These are phyloP conservation scores for Diaporthe australafricana DNA, from an alignment of 2,329 filamentous ascomycete genomes.

Conservation along the genomic window DNA sequence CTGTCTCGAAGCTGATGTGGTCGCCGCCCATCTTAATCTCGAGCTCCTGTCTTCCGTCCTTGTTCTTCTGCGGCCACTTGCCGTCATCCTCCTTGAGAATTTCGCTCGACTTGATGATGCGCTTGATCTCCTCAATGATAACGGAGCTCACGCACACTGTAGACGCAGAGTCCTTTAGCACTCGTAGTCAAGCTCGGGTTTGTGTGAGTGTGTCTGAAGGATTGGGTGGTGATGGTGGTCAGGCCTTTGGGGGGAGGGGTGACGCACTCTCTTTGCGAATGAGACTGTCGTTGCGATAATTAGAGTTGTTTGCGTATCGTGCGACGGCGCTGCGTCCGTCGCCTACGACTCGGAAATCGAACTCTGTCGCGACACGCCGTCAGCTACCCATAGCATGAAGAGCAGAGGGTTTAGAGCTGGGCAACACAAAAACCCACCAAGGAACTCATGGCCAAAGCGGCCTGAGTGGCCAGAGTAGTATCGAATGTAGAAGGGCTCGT, in stretches of 20 bases:
- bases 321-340: constrained; percentile 94
- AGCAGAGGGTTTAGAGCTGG: neutral
- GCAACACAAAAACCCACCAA: constrained; percentile 69
- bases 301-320: constrained; percentile 98
- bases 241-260: neutral
- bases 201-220: neutral
- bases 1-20: constrained; percentile 99
- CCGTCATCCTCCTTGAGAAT: constrained; percentile 99
- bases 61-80: constrained; percentile 99
- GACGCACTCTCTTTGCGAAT: constrained; percentile 98
- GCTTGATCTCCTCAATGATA: constrained; percentile 93
- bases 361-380: constrained; percentile 71
- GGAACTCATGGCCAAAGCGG: constrained; percentile 96
- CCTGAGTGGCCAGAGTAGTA: constrained; percentile 99
- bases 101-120: constrained; percentile 96
- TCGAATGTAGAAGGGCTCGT: constrained; percentile 92
- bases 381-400: constrained; percentile 24
- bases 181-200: neutral
- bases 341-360: constrained; percentile 92
- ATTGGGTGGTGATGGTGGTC: neutral
- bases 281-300: constrained; percentile 97
- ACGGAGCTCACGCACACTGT: constrained; percentile 95
- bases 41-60: constrained; percentile 95
- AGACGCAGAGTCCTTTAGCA: neutral
- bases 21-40: constrained; percentile 95